These are phyloP conservation scores for Alternaria triticina DNA, from an alignment of 2,329 filamentous ascomycete species.

Conservation along the genomic window DNA sequence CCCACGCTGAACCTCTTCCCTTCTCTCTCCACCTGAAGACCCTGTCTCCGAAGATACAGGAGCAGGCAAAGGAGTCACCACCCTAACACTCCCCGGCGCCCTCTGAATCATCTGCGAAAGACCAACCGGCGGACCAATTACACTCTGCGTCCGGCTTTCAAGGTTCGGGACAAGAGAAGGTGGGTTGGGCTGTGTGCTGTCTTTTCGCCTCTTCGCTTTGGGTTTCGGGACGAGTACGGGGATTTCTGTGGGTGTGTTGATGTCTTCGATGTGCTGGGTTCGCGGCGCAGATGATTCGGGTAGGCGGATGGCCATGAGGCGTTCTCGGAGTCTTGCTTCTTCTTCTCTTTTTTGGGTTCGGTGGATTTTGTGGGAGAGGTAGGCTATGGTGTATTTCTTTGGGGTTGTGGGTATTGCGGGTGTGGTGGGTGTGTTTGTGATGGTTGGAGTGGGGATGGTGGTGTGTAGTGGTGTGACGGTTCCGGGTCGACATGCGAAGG, in stretches of 20 bases:
- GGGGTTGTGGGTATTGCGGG: neutral
- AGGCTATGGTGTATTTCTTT: neutral
- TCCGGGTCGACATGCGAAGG: neutral
- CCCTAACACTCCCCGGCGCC: neutral
- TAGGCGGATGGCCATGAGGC: neutral
- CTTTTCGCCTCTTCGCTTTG: neutral
- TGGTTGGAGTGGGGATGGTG: neutral
- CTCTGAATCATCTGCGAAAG: slow-evolving; percentile 1
- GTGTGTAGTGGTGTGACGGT: neutral
- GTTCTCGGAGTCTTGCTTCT: neutral
- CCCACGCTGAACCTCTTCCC: no score
- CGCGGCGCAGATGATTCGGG: neutral
- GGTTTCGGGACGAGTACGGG: neutral
- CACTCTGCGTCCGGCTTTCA: neutral
- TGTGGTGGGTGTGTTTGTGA: neutral
- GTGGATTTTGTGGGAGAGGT: neutral
- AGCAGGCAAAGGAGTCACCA: neutral
- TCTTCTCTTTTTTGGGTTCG: neutral
- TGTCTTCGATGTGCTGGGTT: neutral
- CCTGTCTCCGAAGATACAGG: neutral
- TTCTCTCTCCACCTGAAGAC: neutral
- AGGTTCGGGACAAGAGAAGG: neutral
- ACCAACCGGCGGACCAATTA: neutral
- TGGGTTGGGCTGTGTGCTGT: neutral
- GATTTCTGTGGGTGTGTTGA: neutral